phyloP scores from a whole-genome alignment of 371 early-diverging fungal genomes.

The Mucor piriformis region DNA sequence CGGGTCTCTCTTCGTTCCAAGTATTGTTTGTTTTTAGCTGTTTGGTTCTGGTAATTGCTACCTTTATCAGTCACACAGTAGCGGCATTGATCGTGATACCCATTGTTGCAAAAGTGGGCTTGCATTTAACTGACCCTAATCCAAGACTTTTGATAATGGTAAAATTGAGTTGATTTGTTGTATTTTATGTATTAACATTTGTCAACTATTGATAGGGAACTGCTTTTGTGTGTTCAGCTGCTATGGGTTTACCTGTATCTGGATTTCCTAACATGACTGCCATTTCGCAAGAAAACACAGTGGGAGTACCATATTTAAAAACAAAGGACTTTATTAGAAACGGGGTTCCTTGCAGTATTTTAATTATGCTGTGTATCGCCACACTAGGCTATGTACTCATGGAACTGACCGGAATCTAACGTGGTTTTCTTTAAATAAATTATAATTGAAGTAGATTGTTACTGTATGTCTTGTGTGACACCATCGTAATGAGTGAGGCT shows the following conservation, averaged over 20 bases:
- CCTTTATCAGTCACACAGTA: slow-evolving; percentile 94
- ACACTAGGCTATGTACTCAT: slow-evolving; percentile 70
- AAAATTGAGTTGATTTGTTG: no score
- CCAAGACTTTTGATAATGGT: slow-evolving; percentile 86
- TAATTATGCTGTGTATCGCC: slow-evolving; percentile 55
- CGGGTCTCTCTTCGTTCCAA: slow-evolving; percentile 59
- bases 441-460: no score
- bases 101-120: slow-evolving; percentile 73
- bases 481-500: no score
- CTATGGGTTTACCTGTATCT: slow-evolving; percentile 93
- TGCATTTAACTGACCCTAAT: slow-evolving; percentile 61
- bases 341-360: slow-evolving; percentile 77
- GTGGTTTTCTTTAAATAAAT: not conserved
- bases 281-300: slow-evolving; percentile 88
- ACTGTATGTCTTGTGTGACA: no score
- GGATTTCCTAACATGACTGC: slow-evolving; percentile 98
- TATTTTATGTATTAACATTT: not conserved
- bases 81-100: slow-evolving; percentile 81
- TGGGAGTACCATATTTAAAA: slow-evolving; percentile 81
- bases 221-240: slow-evolving; percentile 74
- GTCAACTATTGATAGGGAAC: slow-evolving; percentile 37
- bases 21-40: slow-evolving; percentile 69
- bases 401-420: slow-evolving; percentile 45
- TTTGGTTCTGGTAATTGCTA: slow-evolving; percentile 75
- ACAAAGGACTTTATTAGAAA: slow-evolving; percentile 84